Evolutionary conservation across 2,329 filamentous ascomycete species (phyloP).

Genomic region (Colletotrichum kahawae): DNA sequence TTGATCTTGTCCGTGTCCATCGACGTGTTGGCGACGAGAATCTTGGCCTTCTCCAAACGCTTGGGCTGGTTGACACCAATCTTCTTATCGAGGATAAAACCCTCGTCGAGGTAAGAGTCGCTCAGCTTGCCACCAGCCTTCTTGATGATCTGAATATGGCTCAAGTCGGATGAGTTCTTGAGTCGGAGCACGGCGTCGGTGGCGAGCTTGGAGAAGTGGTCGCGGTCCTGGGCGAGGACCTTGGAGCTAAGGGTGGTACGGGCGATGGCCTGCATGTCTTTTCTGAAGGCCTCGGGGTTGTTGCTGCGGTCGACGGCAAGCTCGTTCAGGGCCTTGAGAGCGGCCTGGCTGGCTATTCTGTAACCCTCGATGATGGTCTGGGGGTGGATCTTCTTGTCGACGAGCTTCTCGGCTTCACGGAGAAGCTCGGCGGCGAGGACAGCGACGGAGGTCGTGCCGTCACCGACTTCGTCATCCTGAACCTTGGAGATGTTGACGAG

Average conservation of each 20-base stretch:
- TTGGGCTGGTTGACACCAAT: conserved; percentile 99
- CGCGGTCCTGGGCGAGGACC: conserved; percentile 90
- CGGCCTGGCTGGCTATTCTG: conserved; percentile 92
- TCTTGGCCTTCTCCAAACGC: conserved; percentile 96
- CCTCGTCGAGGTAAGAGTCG: conserved; percentile 97
- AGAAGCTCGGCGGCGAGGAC: conserved; percentile 94
- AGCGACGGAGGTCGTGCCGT: conserved; percentile 97
- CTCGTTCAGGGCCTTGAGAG: conserved; percentile 82
- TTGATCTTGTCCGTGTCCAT: conserved; percentile 99
- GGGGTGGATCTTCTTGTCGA: conserved; percentile 98
- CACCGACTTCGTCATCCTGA: conserved; percentile 97
- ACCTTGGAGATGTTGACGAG: conserved; percentile 99
- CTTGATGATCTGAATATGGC: conserved; percentile 99
- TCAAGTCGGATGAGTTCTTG: conserved; percentile 89
- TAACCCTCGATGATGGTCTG: conserved; percentile 99
- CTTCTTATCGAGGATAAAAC: conserved; percentile 99
- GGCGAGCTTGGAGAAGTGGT: conserved; percentile 89
- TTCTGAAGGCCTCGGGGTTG: conserved; percentile 81
- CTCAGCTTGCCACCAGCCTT: conserved; percentile 97
- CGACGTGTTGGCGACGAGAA: conserved; percentile 94
- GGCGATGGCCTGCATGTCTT: conserved; percentile 89
- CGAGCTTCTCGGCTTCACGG: conserved; percentile 94
- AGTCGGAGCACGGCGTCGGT: conserved; percentile 90
- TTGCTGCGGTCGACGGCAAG: conserved; percentile 90
- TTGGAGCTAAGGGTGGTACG: conserved; percentile 97